Percentiles rank a stretch among this genome's conserved stretches.
Evolutionary conservation across 78 protist species (phyloP).

Genomic region (Dictyostelium citrinum): DNA sequence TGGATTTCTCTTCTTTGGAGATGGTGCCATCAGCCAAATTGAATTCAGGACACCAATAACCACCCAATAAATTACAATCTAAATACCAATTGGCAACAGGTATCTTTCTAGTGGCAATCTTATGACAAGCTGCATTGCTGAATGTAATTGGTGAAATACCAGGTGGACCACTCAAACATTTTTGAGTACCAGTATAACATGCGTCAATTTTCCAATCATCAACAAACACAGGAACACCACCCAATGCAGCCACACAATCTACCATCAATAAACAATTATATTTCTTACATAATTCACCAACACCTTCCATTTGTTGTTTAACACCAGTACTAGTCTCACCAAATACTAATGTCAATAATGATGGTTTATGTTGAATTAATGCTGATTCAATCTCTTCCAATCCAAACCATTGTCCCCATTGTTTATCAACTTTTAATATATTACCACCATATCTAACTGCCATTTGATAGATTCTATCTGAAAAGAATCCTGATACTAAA

Average conservation of each 20-base stretch:
- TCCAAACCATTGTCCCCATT: constrained; percentile 73
- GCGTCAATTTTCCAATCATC: constrained; percentile 86
- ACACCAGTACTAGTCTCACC: constrained; percentile 87
- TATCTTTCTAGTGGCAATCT: constrained; percentile 61
- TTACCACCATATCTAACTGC: constrained; percentile 59
- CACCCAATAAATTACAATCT: constrained; percentile 61
- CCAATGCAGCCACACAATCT: constrained; percentile 81
- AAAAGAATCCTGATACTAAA: constrained; percentile 72
- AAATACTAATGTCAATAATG: constrained; percentile 43
- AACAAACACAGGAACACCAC: constrained; percentile 80
- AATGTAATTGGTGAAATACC: constrained; percentile 80
- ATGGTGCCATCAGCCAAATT: background rate
- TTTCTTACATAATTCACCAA: constrained; percentile 76
- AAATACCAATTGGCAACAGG: constrained; percentile 82
- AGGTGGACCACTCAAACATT: constrained; percentile 81
- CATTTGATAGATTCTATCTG: constrained; percentile 78
- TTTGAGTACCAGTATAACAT: constrained; percentile 82
- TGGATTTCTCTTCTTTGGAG: background rate
- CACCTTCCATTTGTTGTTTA: constrained; percentile 79
- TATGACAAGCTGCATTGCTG: constrained; percentile 45
- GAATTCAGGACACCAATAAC: constrained; percentile 70
- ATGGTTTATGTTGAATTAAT: constrained; percentile 65
- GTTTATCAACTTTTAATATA: constrained; percentile 6
- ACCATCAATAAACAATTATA: constrained; percentile 68
- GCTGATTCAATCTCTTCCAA: constrained; percentile 63